Base-by-base conservation (phyloP, 768 basidiomycete species). In the Collybia mongolica region DNA sequence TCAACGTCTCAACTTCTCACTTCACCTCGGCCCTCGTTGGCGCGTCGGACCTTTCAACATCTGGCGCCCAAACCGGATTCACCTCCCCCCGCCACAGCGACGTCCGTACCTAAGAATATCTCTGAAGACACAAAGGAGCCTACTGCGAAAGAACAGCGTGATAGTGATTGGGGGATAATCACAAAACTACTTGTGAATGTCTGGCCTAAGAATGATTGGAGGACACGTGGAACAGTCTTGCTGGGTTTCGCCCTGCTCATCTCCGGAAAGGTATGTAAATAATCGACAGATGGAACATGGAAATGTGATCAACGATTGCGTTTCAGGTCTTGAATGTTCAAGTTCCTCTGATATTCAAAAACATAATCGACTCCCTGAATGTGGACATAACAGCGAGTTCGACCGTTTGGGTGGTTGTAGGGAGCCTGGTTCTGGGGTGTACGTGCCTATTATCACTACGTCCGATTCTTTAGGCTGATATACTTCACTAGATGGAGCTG, bases 291-390 rank as follows among this genome's bases (percentile, higher is more conserved):
- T 32, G 24, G 46, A 61, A n/a, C 35, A 6, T 3, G n/a, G 11
- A 43, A 35, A 14, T 7, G 11, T 36, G 50, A 23, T 38, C 19
- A 17, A 29, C 32, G 18, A 38, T 42, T 2, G 22, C 36, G 36
- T 39, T 45, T 7, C 49, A 94, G 93, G 70, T 97, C 39, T 71
- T 98, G 49, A 99, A 98, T 64, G 97, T 99, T 0, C 96, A 98
- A 77, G 95, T 99, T n/a, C 97, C 97, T 0, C 81, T 92, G 57
- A 72, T 98, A 53, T 99, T 99, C 81, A 98, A 98, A 69, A 68
- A 77, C 22, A 81, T 99, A 38, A 84, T 99, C 46, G 96, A 99
- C 64, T 68, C 90, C 1, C 74, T 99, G 54, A 97, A 98, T 60
- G 74, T 98, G 26, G 84, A 89, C 22, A 75, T 97, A 28, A 81